phyloP scores from a whole-genome alignment of 352 stramenopile genomes.

The Phytophthora syringae region DNA sequence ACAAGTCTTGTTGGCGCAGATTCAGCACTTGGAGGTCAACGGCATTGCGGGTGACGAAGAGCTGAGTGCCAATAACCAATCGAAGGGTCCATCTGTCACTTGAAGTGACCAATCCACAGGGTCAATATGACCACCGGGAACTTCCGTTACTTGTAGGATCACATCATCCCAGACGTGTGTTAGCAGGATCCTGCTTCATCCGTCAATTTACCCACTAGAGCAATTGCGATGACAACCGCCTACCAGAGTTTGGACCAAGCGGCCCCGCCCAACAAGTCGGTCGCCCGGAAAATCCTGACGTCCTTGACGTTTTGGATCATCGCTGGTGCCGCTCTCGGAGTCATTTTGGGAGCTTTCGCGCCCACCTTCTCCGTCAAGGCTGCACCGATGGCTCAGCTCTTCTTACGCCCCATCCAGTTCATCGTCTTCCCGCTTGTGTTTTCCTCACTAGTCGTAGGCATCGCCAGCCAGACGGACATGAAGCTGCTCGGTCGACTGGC shows the following conservation, averaged over 20 bases:
- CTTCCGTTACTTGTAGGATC: background rate
- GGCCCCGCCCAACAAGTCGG: constrained; percentile 31
- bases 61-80: constrained; percentile 1
- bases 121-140: constrained; percentile 1
- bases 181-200: background rate
- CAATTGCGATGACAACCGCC: constrained; percentile 18
- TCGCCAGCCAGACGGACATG: constrained; percentile 48
- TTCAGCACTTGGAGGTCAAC: constrained; percentile 18
- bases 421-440: constrained; percentile 64
- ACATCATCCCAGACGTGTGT: background rate
- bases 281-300: constrained; percentile 34
- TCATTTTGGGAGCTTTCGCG: constrained; percentile 45
- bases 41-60: too few species aligned
- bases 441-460: constrained; percentile 53
- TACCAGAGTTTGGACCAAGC: constrained; percentile 29
- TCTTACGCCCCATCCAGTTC: constrained; percentile 50
- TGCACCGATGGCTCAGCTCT: constrained; percentile 48
- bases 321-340: constrained; percentile 35
- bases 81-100: constrained; percentile 4
- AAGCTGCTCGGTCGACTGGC: constrained; percentile 50
- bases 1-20: too few species aligned
- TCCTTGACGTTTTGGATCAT: constrained; percentile 64
- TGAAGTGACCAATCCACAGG: background rate
- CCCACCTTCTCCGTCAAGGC: constrained; percentile 49
- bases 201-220: constrained; percentile 17